Evolutionary conservation across 192 early-diverging fungal species (phyloP), one percentile per base, ranked within the genome.

Genomic region (Coemansia sp.): DNA sequence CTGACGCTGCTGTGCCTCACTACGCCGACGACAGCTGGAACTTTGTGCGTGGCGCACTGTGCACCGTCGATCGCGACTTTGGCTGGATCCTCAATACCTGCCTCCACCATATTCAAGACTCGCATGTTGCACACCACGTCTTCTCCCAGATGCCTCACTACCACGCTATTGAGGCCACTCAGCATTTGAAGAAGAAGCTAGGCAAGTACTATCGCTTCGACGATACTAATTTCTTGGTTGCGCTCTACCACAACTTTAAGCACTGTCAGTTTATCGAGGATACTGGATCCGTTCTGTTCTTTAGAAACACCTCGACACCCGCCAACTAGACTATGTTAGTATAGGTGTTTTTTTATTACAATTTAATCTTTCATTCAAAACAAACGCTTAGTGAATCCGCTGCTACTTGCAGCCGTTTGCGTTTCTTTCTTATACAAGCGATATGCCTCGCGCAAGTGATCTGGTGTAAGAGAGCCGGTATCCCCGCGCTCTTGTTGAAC

Each of bases 121-220:
- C 94, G 3, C 95, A 98, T 73, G 95, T 98, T 21, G 95, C 91
- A 8, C 97, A 98, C 77, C 97, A 98, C 74, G 77, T 96, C 67
- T 98, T 97, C 86, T 93, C 92, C 10, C 93, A 89, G n/a, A 98
- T 98, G 95, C 97, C 97, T 11, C 94, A 95, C 85, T 98, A 98
- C 86, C 86, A 98, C 72, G 97, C 91, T 1, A 71, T 85, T 63
- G 93, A 95, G 77, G 97, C 97, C 3, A 98, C 97, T 23, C 66
- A 67, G 39, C 88, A 90, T 58, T 75, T 97, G 47, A 90, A 92
- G 82, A 88, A 91, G 86, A 84, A 89, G 57, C 81, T 96, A 40
- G 95, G 94, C 32, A 79, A 88, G 60, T 88, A 93, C 77, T 98
- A 98, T 73, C 57, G 88, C 26, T 87, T 75, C 38, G 94, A 96